Conservation (phyloP, 2,329 filamentous ascomycete genomes). For the Plectosphaerella plurivora region DNA sequence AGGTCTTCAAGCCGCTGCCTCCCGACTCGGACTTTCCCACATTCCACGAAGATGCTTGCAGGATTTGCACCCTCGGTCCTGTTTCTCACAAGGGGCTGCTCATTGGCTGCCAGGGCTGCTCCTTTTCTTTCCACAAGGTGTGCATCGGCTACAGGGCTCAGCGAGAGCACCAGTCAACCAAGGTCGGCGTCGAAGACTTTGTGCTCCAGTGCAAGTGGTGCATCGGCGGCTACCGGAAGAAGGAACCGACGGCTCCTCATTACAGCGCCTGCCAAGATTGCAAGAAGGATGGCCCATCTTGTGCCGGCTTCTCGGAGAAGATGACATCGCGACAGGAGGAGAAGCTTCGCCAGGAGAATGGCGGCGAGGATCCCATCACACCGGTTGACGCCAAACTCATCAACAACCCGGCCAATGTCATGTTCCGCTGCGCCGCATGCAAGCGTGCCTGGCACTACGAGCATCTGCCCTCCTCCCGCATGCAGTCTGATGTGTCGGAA, state of each 20-base stretch:
- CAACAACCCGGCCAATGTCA: slow-evolving; percentile 70
- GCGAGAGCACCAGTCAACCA: slow-evolving; percentile 87
- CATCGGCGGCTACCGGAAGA: slow-evolving; percentile 62
- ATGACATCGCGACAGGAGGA: slow-evolving; percentile 79
- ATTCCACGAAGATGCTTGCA: slow-evolving; percentile 67
- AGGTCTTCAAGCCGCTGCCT: slow-evolving; percentile 64
- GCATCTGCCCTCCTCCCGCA: slow-evolving; percentile 57
- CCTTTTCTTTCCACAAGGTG: slow-evolving; percentile 72
- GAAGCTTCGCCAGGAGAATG: slow-evolving; percentile 73
- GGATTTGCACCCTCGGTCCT: slow-evolving; percentile 59
- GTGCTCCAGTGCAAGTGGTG: slow-evolving; percentile 89
- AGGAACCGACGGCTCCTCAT: slow-evolving; percentile 65
- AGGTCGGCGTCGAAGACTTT: slow-evolving; percentile 70
- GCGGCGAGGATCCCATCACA: slow-evolving; percentile 71
- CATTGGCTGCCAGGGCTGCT: slow-evolving; percentile 89
- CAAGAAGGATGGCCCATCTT: slow-evolving; percentile 60
- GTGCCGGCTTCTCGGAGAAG: slow-evolving; percentile 67
- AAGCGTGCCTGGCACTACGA: slow-evolving; percentile 78
- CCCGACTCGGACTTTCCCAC: slow-evolving; percentile 62
- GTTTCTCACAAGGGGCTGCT: slow-evolving; percentile 61
- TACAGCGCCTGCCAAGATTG: slow-evolving; percentile 71
- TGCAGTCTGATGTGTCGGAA: slow-evolving; percentile 19
- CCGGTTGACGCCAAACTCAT: slow-evolving; percentile 57
- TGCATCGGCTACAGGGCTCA: slow-evolving; percentile 71
- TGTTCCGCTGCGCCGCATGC: slow-evolving; percentile 80